Evolutionary conservation across 2,329 filamentous ascomycete genomes (phyloP).

Genomic region (Huntiella bhutanensis): DNA sequence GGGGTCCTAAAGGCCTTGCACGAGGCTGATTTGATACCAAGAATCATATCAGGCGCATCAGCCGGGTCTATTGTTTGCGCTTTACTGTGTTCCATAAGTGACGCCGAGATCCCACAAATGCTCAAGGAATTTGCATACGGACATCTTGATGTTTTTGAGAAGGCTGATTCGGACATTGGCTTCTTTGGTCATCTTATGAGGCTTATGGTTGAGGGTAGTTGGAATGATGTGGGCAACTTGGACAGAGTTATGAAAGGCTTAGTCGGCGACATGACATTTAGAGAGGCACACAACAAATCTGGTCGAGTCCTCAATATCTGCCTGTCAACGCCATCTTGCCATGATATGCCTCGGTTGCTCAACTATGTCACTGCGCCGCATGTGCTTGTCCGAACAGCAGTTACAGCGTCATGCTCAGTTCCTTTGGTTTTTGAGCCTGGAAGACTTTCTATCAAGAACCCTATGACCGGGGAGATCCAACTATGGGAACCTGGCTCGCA

Average conservation of each 20-base stretch:
- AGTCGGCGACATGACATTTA: constrained; percentile 80
- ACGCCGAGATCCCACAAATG: constrained; percentile 56
- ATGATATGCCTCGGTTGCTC: constrained; percentile 68
- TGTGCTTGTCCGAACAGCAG: constrained; percentile 89
- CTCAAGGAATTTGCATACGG: constrained; percentile 56
- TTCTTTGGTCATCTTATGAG: constrained; percentile 50
- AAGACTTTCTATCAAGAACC: constrained; percentile 67
- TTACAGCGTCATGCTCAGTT: constrained; percentile 88
- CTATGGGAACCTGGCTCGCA: constrained; percentile 77
- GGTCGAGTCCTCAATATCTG: constrained; percentile 83
- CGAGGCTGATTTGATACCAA: constrained; percentile 54
- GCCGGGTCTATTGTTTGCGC: constrained; percentile 74
- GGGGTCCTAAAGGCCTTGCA: constrained; percentile 70
- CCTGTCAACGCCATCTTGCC: constrained; percentile 71
- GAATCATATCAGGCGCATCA: constrained; percentile 74
- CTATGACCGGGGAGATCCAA: constrained; percentile 53
- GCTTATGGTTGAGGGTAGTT: constrained; percentile 61
- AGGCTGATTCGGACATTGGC: constrained; percentile 23
- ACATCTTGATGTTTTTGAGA: constrained; percentile 66
- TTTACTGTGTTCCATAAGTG: constrained; percentile 58
- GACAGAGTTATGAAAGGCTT: constrained; percentile 62
- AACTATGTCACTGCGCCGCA: constrained; percentile 91
- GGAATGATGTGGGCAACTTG: constrained; percentile 71
- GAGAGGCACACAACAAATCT: constrained; percentile 90
- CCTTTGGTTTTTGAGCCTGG: constrained; percentile 69